Evolutionary conservation across 345 rosid genomes (phyloP).

Genomic region (rapeseed (Brassica napus)): DNA sequence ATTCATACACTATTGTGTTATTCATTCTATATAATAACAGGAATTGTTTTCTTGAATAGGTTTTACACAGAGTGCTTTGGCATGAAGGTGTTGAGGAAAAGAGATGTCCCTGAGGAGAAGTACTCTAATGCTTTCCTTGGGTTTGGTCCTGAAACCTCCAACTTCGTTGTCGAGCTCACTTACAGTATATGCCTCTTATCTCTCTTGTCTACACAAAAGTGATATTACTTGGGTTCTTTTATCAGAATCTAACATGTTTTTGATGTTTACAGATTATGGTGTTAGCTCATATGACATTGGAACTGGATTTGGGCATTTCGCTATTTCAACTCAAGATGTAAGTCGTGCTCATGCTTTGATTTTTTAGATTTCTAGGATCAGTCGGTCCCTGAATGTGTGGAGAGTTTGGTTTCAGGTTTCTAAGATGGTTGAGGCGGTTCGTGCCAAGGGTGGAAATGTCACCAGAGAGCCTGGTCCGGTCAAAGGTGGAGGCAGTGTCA

Average conservation of each 20-base stretch:
- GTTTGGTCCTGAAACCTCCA: slow-evolving; percentile 77
- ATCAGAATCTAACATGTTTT: background rate
- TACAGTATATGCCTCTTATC: slow-evolving; percentile 54
- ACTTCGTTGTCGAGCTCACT: slow-evolving; percentile 83
- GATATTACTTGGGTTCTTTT: background rate
- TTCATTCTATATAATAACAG: background rate
- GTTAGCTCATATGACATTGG: slow-evolving; percentile 89
- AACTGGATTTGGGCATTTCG: slow-evolving; percentile 94
- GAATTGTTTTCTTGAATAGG: slow-evolving; percentile 35
- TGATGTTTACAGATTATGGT: slow-evolving; percentile 63
- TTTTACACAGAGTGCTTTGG: slow-evolving; percentile 92
- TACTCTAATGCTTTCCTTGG: slow-evolving; percentile 94
- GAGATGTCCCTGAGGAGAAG: slow-evolving; percentile 90
- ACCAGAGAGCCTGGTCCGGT: slow-evolving; percentile 95
- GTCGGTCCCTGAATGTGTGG: background rate
- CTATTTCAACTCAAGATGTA: slow-evolving; percentile 84
- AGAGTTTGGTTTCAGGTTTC: slow-evolving; percentile 50
- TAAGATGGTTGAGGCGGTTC: slow-evolving; percentile 72
- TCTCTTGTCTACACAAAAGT: background rate
- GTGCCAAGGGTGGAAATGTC: slow-evolving; percentile 75
- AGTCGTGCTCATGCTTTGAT: slow-evolving; percentile 9
- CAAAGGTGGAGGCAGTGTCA: slow-evolving; percentile 69
- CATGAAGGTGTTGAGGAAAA: slow-evolving; percentile 85
- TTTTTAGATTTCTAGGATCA: background rate
- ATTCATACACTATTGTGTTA: background rate